Base-by-base conservation (phyloP, 208 protist species). In the Crithidia bombi region DNA sequence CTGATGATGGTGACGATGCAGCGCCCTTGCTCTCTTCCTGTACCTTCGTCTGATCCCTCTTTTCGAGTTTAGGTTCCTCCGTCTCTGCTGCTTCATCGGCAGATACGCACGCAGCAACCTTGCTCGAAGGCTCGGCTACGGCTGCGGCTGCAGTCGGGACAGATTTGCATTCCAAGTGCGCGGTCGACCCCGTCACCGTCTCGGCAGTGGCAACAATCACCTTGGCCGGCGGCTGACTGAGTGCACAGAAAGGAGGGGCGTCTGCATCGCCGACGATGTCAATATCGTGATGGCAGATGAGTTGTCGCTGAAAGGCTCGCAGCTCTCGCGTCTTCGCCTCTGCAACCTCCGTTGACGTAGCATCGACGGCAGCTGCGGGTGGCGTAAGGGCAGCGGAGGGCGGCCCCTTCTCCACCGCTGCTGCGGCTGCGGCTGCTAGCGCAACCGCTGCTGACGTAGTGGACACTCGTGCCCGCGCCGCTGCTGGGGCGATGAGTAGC, bases 241-340 rank as follows among this genome's bases (percentile, higher is more conserved):
- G 17, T 23, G 32, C 44, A 41, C 39, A 33, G 30, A 44, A 56
- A 9, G 68, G 59, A 14, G 68, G 51, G 6, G 68, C 30, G 47
- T 67, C 68, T 5, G 28, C 36, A 25, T 67, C 59, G 32, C 38
- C 41, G 9, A 12, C 32, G 28, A 67, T 44, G 35, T 55, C 49
- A 14, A 56, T 62, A 5, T 36, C 59, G 35, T 63, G 49, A 0
- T 14, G 10, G 23, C 39, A 62, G 14, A 67, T 46, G 21, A 74
- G 39, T 21, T 52, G 58, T 32, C 61, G 58, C 50, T 54, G 59
- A 19, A 64, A 38, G 23, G 19, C 5, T 15, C 23, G 56, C 33
- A 61, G 17, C 38, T 32, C 38, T 39, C 19, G 21, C 30, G 30
- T 32, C 26, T 47, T 28, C 0, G 44, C 28, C n/a, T 50, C 36